Percentiles rank a stretch among this genome's conserved stretches.
Conservation (phyloP, 1,284 basidiomycete genomes). For the Hemileia vastatrix region DNA sequence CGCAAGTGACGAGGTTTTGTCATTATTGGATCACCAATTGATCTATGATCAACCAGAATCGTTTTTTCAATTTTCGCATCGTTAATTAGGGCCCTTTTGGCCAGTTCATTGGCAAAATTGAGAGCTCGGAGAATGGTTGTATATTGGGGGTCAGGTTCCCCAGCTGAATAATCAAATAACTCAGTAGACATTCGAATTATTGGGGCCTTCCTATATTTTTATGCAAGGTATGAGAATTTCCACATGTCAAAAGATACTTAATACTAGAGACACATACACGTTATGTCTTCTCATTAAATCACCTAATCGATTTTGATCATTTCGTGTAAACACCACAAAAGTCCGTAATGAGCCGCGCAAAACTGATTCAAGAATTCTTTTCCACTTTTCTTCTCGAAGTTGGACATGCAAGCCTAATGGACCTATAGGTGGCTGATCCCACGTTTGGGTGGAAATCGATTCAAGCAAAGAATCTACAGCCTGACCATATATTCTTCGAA, state of each 20-base stretch:
- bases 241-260: background rate
- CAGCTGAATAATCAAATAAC: slow-evolving; percentile 38
- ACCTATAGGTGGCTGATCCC: slow-evolving; percentile 67
- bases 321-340: slow-evolving; percentile 66
- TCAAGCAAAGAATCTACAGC: background rate
- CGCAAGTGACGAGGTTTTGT: slow-evolving; percentile 24
- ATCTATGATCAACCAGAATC: slow-evolving; percentile 16
- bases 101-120: slow-evolving; percentile 21
- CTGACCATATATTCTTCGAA: background rate
- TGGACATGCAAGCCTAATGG: slow-evolving; percentile 74
- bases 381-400: slow-evolving; percentile 52
- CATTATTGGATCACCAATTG: slow-evolving; percentile 14
- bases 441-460: slow-evolving; percentile 53
- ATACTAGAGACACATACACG: background rate
- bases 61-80: slow-evolving; percentile 15
- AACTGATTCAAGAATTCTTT: slow-evolving; percentile 56
- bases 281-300: slow-evolving; percentile 49
- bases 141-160: slow-evolving; percentile 34
- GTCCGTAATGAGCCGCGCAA: slow-evolving; percentile 58
- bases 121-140: slow-evolving; percentile 39
- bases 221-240: background rate
- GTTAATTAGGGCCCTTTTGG: slow-evolving; percentile 20
- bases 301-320: slow-evolving; percentile 59
- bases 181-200: slow-evolving; percentile 31
- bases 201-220: slow-evolving; percentile 20